phyloP scores from a whole-genome alignment of 2,329 filamentous ascomycete genomes.

The Monilinia fructicola region DNA sequence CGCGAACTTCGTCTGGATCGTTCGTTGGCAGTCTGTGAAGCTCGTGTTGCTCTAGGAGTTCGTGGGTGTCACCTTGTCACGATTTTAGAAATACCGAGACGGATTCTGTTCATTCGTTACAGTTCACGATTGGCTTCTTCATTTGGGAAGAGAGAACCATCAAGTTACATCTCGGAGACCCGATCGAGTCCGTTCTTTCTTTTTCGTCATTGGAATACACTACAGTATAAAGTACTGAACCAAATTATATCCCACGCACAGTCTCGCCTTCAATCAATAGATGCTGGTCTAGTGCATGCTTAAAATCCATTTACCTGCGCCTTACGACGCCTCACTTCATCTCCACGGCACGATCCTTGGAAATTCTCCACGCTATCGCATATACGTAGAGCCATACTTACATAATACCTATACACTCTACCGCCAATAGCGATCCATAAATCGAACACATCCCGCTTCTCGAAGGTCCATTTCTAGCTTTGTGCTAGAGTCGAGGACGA shows the following conservation, averaged over 20 bases:
- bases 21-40: neutral
- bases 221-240: neutral
- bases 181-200: neutral
- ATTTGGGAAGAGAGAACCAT: too few relatives aligned
- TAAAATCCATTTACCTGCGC: slow-evolving; percentile 11
- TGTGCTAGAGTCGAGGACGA: slow-evolving; percentile 9
- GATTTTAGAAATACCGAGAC: neutral
- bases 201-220: slow-evolving; percentile 7
- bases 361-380: slow-evolving; percentile 13
- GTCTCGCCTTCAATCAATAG: neutral
- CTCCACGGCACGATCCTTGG: neutral
- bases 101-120: neutral
- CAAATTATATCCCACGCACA: slow-evolving; percentile 1
- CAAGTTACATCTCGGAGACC: neutral
- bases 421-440: slow-evolving; percentile 20
- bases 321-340: slow-evolving; percentile 19
- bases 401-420: slow-evolving; percentile 7
- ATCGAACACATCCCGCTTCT: slow-evolving; percentile 16
- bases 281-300: slow-evolving; percentile 19
- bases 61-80: neutral
- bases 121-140: neutral
- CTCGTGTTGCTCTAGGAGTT: neutral
- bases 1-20: neutral
- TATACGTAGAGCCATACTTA: slow-evolving; percentile 12
- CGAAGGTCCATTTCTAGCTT: slow-evolving; percentile 1